Conservation (phyloP, 2,329 filamentous ascomycete genomes). For the Botrytis deweyae region DNA sequence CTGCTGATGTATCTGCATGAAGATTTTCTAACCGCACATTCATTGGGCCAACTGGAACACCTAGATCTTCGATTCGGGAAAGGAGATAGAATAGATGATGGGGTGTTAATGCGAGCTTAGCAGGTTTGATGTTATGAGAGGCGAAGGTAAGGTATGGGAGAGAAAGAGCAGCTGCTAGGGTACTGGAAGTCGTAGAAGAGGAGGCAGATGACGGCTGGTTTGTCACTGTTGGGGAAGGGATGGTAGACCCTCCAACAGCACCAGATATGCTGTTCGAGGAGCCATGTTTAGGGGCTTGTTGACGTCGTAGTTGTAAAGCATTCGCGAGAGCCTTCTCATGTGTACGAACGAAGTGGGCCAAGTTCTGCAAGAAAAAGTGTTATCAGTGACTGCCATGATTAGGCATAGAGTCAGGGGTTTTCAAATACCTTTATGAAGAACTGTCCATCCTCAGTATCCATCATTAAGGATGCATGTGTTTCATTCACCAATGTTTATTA, state of each 20-base stretch:
- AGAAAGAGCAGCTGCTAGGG: slow-evolving; percentile 81
- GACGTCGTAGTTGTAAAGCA: slow-evolving; percentile 81
- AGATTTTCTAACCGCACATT: slow-evolving; percentile 94
- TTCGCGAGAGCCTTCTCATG: slow-evolving; percentile 98
- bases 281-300: slow-evolving; percentile 67
- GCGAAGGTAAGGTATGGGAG: slow-evolving; percentile 82
- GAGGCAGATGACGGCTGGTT: slow-evolving; percentile 59
- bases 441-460: slow-evolving; percentile 81
- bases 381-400: slow-evolving; percentile 15
- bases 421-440: slow-evolving; percentile 76
- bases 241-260: slow-evolving; percentile 47
- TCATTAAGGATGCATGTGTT: slow-evolving; percentile 50
- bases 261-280: slow-evolving; percentile 64
- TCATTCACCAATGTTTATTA: slow-evolving; percentile 25
- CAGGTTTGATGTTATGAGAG: slow-evolving; percentile 81
- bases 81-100: slow-evolving; percentile 97
- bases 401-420: slow-evolving; percentile 13
- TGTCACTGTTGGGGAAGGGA: slow-evolving; percentile 48
- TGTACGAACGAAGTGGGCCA: slow-evolving; percentile 92
- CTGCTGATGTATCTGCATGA: slow-evolving; percentile 79
- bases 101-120: slow-evolving; percentile 87
- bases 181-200: slow-evolving; percentile 67
- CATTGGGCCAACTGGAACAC: slow-evolving; percentile 90
- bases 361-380: slow-evolving; percentile 60
- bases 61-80: slow-evolving; percentile 90